Base-by-base conservation (phyloP, 139 green algal species). In the Picochlorum costavermella region DNA sequence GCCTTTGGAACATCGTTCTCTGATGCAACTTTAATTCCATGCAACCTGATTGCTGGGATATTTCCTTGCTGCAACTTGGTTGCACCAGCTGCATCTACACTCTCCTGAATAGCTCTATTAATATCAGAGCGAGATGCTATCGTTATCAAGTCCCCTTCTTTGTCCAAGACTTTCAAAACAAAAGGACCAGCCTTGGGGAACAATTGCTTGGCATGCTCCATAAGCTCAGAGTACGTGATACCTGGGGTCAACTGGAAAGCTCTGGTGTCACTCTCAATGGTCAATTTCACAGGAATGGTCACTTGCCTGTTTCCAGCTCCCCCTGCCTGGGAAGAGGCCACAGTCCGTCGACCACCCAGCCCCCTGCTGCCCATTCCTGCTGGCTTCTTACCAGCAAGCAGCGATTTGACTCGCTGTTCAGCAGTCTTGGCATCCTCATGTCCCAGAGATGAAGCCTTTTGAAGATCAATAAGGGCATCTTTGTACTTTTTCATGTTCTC, bases 401-500 rank as follows among this genome's bases (percentile, higher is more conserved):
- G 37, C 26, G 90, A 83, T 43, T 75, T 75, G 57, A 94, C 70
- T 26, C 87, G 68, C 40, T 81, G 77, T 82, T 94, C 87, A 14
- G 73, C 60, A 28, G 65, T 74, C 65, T 67, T 70, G 9, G 73
- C 81, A 33, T 91, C 84, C 8, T 73, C 67, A 4, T 61, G 60
- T 6, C 83, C 81, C 2, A 75, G 50, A 46, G 80, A 82, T 66
- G 79, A 79, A 50, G 75, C 73, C 36, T 68, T 71, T 67, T 78
- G 63, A 4, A 92, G 66, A 65, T 96, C 89, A 0, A 65, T 58
- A 16, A 96, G 78, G 4, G 89, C 86, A 65, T 88, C 65, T 75
- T 90, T 91, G 70, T 73, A 87, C 6, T 88, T 68, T 4, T 83
- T 82, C 73, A 90, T 77, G 56, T 81, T 67, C 81, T 96, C 89